phyloP scores from a whole-genome alignment of 2,329 filamentous ascomycete genomes.

The Arthrobotrys pseudoclavata region DNA sequence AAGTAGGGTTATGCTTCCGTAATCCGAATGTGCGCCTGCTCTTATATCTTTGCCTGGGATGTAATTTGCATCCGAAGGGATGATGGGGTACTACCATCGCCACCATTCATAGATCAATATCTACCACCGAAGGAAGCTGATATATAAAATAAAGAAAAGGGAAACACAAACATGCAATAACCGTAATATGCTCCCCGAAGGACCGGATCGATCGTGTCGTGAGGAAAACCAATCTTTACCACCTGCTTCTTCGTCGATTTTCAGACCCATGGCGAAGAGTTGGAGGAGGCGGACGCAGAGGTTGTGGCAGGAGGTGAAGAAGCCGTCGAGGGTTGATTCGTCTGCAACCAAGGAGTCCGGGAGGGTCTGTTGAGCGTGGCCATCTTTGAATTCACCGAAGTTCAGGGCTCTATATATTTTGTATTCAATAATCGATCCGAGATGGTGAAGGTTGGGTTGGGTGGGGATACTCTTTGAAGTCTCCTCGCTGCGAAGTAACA shows the following conservation, averaged over 20 bases:
- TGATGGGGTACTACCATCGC: conserved; percentile 65
- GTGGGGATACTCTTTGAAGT: conserved; percentile 83
- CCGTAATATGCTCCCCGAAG: conserved; percentile 75
- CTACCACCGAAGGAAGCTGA: background rate
- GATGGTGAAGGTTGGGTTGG: background rate
- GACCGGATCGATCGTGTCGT: conserved; percentile 72
- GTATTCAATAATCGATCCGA: background rate
- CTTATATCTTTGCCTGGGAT: conserved; percentile 76
- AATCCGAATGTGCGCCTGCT: conserved; percentile 79
- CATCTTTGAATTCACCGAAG: conserved; percentile 80
- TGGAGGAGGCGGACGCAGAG: conserved; percentile 80
- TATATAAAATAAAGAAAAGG: conserved; percentile 51
- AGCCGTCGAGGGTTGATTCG: conserved; percentile 75
- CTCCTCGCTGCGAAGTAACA: conserved; percentile 74
- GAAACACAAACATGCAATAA: conserved; percentile 75
- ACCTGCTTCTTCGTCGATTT: conserved; percentile 67
- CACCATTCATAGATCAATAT: background rate
- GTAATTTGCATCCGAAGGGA: conserved; percentile 68
- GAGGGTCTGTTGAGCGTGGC: conserved; percentile 81
- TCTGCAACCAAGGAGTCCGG: conserved; percentile 75
- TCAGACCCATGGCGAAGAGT: conserved; percentile 83
- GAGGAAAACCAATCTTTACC: conserved; percentile 72
- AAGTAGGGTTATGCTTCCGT: conserved; percentile 72
- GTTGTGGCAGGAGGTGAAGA: conserved; percentile 78
- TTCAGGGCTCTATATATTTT: conserved; percentile 81